Base-by-base conservation (phyloP, 495 filamentous ascomycete species). In the Penicillium pulvis region DNA sequence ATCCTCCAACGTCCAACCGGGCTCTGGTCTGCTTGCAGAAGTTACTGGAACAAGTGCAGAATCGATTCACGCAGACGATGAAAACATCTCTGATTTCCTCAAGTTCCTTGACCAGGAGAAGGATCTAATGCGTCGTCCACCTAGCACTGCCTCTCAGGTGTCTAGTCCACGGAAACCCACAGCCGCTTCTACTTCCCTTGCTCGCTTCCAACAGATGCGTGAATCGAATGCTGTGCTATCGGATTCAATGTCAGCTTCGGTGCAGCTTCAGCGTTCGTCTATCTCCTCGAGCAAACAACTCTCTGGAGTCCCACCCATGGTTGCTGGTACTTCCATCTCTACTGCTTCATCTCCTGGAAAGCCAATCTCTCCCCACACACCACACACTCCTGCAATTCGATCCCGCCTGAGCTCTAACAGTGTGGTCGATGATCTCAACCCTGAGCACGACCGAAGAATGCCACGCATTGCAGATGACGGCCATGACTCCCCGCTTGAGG, bases 321-420 rank as follows among this genome's bases (percentile, higher is more conserved):
- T 91, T 50, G 86, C 85, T 41, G 89, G 89, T 0, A 89, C 89
- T 17, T 90, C 89, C n/a, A 81, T 90, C 45, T 95, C 92, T 11
- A 86, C 87, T 1, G 89, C 90, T 5, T 93, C 93, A 2, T 95
- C 92, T 4, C 92, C 90, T 7, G 92, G 92, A 53, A 98, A 97
- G 62, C 91, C 93, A 1, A 81, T 96, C 47, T 96, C 91, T 2
- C 53, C 53, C 14, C 53, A 97, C 71, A 97, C 93, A 0, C 93
- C 93, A 9, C 93, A 97, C 64, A 96, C 91, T 6, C 93, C 93
- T 5, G 91, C 93, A 17, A 90, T 97, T 46, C 92, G 93, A 35
- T 96, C 92, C 19, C 85, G 93, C n/a, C 73, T 98, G 45, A 95
- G 91, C 68, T 92, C 92, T 14, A 89, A 91, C 64, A 92, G 89